Evolutionary conservation across 176 grass and related monocot genomes (phyloP).

Genomic region (Carex littledalei): DNA sequence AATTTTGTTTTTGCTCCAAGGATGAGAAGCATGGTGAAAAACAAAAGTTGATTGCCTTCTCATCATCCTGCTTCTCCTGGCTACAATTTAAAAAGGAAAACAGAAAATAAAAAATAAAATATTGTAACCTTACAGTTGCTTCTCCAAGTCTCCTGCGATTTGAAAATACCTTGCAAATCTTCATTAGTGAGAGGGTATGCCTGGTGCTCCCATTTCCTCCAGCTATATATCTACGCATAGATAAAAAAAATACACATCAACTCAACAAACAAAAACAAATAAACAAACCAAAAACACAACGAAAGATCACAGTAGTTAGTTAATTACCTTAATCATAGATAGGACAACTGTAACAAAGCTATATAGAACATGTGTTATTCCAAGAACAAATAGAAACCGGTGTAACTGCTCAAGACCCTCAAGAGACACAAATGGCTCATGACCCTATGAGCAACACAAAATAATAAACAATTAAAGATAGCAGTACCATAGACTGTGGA

Average conservation of each 20-base stretch:
- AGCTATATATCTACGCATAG: constrained; percentile 77
- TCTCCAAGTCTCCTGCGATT: background rate
- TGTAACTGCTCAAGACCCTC: constrained; percentile 91
- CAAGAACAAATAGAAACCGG: constrained; percentile 84
- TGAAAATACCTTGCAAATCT: constrained; percentile 64
- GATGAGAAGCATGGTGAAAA: constrained; percentile 85
- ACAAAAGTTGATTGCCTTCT: constrained; percentile 90
- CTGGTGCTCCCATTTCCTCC: constrained; percentile 89
- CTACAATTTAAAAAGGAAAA: constrained; percentile 31
- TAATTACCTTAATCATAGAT: constrained; percentile 81
- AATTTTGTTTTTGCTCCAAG: constrained; percentile 94
- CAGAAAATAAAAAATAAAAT: background rate
- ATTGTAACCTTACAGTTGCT: background rate
- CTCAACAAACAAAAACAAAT: background rate
- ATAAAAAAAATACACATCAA: background rate
- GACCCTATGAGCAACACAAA: constrained; percentile 43
- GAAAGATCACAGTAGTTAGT: background rate
- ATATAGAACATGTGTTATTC: constrained; percentile 86
- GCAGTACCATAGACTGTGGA: background rate
- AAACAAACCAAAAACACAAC: background rate
- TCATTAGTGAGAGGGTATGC: constrained; percentile 45
- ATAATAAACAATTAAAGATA: constrained; percentile 2
- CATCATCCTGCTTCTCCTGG: constrained; percentile 72
- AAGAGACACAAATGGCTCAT: constrained; percentile 89
- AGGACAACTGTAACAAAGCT: constrained; percentile 88